Conservation (phyloP, 1,139 yeast genomes). For the Yamadazyma sp. region DNA sequence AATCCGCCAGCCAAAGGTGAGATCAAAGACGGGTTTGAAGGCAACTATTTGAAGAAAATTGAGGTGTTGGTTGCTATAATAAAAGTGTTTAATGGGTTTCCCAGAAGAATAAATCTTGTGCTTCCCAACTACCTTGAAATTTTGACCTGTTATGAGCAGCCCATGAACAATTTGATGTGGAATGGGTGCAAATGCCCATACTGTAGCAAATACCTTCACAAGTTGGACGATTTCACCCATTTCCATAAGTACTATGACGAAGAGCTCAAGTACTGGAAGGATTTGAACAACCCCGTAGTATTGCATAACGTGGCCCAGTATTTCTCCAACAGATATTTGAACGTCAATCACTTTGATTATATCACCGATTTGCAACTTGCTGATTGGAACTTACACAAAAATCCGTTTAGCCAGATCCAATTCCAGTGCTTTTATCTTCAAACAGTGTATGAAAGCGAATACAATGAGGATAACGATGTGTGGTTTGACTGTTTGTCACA, state of each 20-base stretch:
- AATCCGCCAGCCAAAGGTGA: slow-evolving; percentile 20
- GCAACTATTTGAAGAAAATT: slow-evolving; percentile 62
- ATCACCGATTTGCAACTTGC: slow-evolving; percentile 25
- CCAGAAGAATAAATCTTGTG: slow-evolving; percentile 37
- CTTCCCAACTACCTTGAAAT: slow-evolving; percentile 61
- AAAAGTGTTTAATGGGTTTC: slow-evolving; percentile 25
- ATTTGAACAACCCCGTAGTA: slow-evolving; percentile 57
- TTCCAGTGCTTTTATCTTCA: slow-evolving; percentile 37
- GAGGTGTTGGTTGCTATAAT: slow-evolving; percentile 47
- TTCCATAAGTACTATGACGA: slow-evolving; percentile 59
- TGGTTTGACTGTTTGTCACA: slow-evolving; percentile 26
- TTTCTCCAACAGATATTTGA: slow-evolving; percentile 32
- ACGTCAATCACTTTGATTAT: slow-evolving; percentile 24
- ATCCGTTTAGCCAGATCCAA: slow-evolving; percentile 25
- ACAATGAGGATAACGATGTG: slow-evolving; percentile 32
- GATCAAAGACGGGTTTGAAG: slow-evolving; percentile 62
- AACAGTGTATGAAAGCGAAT: slow-evolving; percentile 39
- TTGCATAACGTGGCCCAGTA: slow-evolving; percentile 52
- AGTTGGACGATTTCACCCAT: slow-evolving; percentile 58
- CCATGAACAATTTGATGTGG: slow-evolving; percentile 70
- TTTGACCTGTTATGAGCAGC: slow-evolving; percentile 65
- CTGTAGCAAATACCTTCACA: slow-evolving; percentile 48
- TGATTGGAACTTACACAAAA: slow-evolving; percentile 41
- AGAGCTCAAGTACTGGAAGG: slow-evolving; percentile 48
- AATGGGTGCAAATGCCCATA: slow-evolving; percentile 68